Evolutionary conservation across 2,329 filamentous ascomycete genomes (phyloP), one percentile per base, ranked within the genome.

Genomic region (Colletotrichum graminicola): DNA sequence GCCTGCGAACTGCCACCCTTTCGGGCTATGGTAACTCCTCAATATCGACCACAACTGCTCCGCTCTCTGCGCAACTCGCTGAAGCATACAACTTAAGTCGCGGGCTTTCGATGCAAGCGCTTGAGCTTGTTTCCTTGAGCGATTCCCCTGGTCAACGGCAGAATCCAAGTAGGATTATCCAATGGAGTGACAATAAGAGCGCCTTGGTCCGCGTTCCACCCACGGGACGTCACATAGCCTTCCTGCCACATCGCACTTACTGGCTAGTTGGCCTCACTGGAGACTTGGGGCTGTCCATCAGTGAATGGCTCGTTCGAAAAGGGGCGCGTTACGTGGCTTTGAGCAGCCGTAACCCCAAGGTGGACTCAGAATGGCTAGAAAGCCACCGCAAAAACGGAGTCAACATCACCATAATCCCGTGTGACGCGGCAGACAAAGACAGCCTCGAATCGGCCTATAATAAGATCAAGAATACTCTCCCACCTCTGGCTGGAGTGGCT

Each of bases 401-500:
- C 66, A 78, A 81, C 12, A 75, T 76, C 56, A 75, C 43, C 41
- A 10, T 32, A 1, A 34, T 51, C 18, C 14, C 21, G 21, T 32
- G 45, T 23, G 16, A 63, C 23, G 18, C 47, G 23, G 4, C 61
- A 32, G 8, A 63, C 49, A 64, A 64, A 8, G 21, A 7, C 43
- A 51, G 47, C 47, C 23, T 51, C 11, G 2, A 14, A 6, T 26
- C 47, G 1, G 47, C 47, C 14, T 51, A 51, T 14, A 2, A 51
- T 5, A 16, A 51, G 23, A 60, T 66, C 8, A n/a, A 21, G 18
- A 26, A 11, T 2, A 45, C 45, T 5, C 29, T 52, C 18, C 65
- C 65, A 12, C 34, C 78, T 5, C 76, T 84, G 3, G 75, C 76
- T 2, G 83, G 83, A 45, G 75, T 84, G 5, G 75, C 85, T 32